Conservation (phyloP, 345 rosid species). For the Pugionium dolabratum region DNA sequence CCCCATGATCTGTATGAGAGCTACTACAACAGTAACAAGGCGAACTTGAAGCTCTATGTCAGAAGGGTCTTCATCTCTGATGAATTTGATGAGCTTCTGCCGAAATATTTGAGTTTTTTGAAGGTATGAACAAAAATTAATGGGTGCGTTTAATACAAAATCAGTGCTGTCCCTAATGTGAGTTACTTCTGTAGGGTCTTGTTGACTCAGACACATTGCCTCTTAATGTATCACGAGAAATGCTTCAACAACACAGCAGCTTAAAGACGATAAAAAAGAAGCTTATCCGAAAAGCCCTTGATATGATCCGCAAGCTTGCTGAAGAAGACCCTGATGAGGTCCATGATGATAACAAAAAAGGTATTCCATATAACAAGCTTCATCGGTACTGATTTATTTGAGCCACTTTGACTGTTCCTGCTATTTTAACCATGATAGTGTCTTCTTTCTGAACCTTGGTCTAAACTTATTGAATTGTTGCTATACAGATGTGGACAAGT, state of each 20-base stretch:
- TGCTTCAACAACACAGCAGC: conserved; percentile 97
- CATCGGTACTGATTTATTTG: not conserved
- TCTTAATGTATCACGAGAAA: conserved; percentile 92
- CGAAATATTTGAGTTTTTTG: conserved; percentile 89
- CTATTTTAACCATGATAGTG: not conserved
- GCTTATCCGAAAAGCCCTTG: conserved; percentile 93
- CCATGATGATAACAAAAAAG: conserved; percentile 72
- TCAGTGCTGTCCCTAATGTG: conserved; percentile 13
- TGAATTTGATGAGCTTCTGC: conserved; percentile 96
- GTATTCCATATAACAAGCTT: conserved; percentile 40
- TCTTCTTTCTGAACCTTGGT: not conserved
- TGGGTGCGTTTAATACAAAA: not conserved
- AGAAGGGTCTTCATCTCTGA: conserved; percentile 96
- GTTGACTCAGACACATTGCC: conserved; percentile 97
- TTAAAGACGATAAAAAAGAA: conserved; percentile 97
- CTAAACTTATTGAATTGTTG: conserved; percentile 9
- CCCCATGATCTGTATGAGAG: conserved; percentile 92
- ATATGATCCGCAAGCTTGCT: conserved; percentile 87
- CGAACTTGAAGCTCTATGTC: conserved; percentile 91
- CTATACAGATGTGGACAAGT: conserved; percentile 62
- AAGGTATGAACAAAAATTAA: conserved; percentile 48
- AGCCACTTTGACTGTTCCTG: not conserved
- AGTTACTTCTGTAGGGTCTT: conserved; percentile 70
- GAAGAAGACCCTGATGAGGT: conserved; percentile 90
- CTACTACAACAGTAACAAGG: conserved; percentile 79